Conservation (phyloP, 2,329 filamentous ascomycete species). For the Calonectria multiphialidica region DNA sequence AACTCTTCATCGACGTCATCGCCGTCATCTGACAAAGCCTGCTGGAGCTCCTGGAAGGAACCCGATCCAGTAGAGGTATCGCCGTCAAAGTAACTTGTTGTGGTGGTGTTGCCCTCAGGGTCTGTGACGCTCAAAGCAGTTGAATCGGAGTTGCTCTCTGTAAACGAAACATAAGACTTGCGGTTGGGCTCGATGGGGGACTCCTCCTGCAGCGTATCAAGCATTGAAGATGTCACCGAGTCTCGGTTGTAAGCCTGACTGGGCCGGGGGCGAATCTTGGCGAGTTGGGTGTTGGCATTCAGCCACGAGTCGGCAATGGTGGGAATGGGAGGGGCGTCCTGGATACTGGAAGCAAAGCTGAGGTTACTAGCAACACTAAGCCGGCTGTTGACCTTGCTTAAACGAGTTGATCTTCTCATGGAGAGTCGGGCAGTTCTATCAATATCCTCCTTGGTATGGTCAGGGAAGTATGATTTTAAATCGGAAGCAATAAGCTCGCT, state of each 20-base stretch:
- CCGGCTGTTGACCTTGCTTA: conserved; percentile 93
- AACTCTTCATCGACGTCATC: conserved; percentile 93
- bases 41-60: conserved; percentile 85
- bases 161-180: conserved; percentile 95
- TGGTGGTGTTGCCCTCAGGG: conserved; percentile 76
- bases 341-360: conserved; percentile 91
- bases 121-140: conserved; percentile 81
- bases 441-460: conserved; percentile 93
- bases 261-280: conserved; percentile 52
- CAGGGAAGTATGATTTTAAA: conserved; percentile 95
- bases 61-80: conserved; percentile 77
- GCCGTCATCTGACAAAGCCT: conserved; percentile 89
- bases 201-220: conserved; percentile 93
- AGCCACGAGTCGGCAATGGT: conserved; percentile 97
- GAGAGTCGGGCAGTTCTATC: conserved; percentile 95
- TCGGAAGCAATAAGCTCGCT: conserved; percentile 98
- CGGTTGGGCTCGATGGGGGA: conserved; percentile 87
- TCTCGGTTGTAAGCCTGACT: conserved; percentile 74
- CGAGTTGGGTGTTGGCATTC: conserved; percentile 57
- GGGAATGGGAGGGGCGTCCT: conserved; percentile 93
- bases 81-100: conserved; percentile 89
- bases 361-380: conserved; percentile 94
- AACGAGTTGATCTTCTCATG: conserved; percentile 87
- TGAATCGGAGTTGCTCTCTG: conserved; percentile 80
- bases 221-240: conserved; percentile 88